Base-by-base conservation (phyloP, 345 rosid species). In the Durio zibethinus region DNA sequence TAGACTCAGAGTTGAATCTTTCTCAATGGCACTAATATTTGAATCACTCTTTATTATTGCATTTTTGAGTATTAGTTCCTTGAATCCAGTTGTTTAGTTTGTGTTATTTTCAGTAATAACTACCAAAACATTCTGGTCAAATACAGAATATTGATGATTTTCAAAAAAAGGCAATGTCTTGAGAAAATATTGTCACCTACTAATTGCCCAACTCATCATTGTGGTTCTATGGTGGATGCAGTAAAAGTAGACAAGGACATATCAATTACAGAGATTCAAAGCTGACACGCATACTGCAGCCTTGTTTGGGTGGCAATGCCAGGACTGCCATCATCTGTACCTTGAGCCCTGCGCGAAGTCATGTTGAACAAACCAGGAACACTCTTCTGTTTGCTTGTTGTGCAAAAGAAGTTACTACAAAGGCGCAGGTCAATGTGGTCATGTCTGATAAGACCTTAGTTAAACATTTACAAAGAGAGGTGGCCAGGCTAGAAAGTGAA, bases 391-490 rank as follows among this genome's bases (percentile, higher is more conserved):
- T 96, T 86, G 98, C 99, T 72, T 90, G 98, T 71, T 92, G 97
- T 82, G 99, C 99, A 42, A 96, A 93, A 80, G 99, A 96, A 88
- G 97, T 96, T 63, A 90, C 92, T 64, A 96, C 98, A 15, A 96
- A 92, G 80, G 98, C 98, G 77, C 99, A 96, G 80, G 93, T 96
- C 79, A 96, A 96, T 80, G 93, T 96, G 52, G 98, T 96, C 81
- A 92, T 96, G 99, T 96, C 99, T 76, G 98, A 96, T 83, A 96
- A 93, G 89, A 97, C 97, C 36, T 83, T 96, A 85, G 99, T 96
- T 77, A 93, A 96, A 87, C 99, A 93, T 72, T 86, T 96, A 82
- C 98, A 93, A 78, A 91, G 77, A 72, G 99, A 96, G 81, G 74
- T 96, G 83, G 98, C 99, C 77, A 87, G 99, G 82, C 82, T 96